Conservation (phyloP, 495 filamentous ascomycete species). For the Penicillium taxi region DNA sequence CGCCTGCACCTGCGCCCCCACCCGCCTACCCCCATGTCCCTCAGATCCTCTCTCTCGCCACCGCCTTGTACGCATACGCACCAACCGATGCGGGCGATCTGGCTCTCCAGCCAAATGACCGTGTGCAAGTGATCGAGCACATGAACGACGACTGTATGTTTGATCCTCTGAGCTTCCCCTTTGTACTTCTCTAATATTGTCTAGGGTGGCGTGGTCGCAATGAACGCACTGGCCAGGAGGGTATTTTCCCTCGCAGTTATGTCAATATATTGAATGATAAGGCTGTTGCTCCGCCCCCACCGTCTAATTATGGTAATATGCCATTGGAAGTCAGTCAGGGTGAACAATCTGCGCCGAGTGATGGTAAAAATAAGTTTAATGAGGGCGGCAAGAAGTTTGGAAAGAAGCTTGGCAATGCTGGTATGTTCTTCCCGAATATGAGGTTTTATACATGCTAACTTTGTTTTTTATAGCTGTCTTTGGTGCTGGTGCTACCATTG, state of each 20-base stretch:
- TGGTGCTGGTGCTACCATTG: conserved; percentile 83
- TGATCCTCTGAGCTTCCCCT: neutral
- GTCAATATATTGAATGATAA: conserved; percentile 56
- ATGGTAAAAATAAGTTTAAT: conserved; percentile 42
- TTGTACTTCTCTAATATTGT: conserved; percentile 25
- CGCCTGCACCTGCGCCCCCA: conserved; percentile 37
- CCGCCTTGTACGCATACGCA: conserved; percentile 75
- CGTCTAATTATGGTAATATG: conserved; percentile 46
- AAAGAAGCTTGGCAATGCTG: conserved; percentile 50
- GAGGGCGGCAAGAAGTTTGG: conserved; percentile 51
- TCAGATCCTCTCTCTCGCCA: conserved; percentile 59
- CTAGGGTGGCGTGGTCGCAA: conserved; percentile 75
- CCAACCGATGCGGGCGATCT: conserved; percentile 73
- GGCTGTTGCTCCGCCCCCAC: conserved; percentile 12
- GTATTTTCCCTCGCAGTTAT: conserved; percentile 85
- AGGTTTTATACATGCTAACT: conserved; percentile 3
- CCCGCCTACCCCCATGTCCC: conserved; percentile 48
- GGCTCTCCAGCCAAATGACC: conserved; percentile 65
- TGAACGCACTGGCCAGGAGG: conserved; percentile 67
- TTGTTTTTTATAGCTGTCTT: conserved; percentile 48
- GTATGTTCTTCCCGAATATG: conserved; percentile 23
- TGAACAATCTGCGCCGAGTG: conserved; percentile 20
- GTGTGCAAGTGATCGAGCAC: conserved; percentile 72
- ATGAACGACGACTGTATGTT: conserved; percentile 86
- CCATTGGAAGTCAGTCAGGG: conserved; percentile 45